phyloP scores from a whole-genome alignment of 495 filamentous ascomycete genomes.

The Xylona heveae region DNA sequence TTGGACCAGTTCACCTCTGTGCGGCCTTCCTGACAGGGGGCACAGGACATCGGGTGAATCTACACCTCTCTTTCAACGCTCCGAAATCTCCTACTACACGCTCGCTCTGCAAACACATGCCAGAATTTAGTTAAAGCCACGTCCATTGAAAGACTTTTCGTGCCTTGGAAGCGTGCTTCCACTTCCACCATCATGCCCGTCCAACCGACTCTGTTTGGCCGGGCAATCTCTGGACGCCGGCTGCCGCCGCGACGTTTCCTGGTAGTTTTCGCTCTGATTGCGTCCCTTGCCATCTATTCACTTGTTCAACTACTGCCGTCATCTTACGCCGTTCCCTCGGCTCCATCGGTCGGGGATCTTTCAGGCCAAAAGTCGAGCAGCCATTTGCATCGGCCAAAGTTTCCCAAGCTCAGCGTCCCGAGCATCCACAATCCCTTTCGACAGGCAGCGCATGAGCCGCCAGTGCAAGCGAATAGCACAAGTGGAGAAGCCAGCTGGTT shows the following conservation, averaged over 20 bases:
- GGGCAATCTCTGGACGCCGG: slow-evolving; percentile 17
- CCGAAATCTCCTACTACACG: no score
- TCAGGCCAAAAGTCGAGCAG: slow-evolving; percentile 11
- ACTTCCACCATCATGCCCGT: slow-evolving; percentile 22
- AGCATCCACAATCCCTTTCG: slow-evolving; percentile 26
- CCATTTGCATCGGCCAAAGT: slow-evolving; percentile 20
- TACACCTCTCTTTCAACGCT: no score
- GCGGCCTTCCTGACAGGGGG: no score
- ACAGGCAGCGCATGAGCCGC: slow-evolving; percentile 51
- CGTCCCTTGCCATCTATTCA: slow-evolving; percentile 4
- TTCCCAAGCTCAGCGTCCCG: slow-evolving; percentile 17
- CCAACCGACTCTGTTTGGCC: slow-evolving; percentile 24
- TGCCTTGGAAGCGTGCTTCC: no score
- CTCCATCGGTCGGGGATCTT: slow-evolving; percentile 14
- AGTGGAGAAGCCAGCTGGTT: slow-evolving; percentile 69
- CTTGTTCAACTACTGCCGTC: slow-evolving; percentile 23
- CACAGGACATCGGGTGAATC: no score
- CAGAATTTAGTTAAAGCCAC: no score
- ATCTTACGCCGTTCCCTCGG: slow-evolving; percentile 13
- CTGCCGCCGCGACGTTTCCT: slow-evolving; percentile 14
- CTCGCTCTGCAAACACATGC: no score
- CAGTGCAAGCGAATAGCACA: slow-evolving; percentile 51
- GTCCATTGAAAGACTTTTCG: no score
- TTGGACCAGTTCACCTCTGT: no score
- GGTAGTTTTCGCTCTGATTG: slow-evolving; percentile 7